These are phyloP conservation scores for Silene latifolia DNA, from an alignment of 148 eudicot species.

Conservation along the genomic window DNA sequence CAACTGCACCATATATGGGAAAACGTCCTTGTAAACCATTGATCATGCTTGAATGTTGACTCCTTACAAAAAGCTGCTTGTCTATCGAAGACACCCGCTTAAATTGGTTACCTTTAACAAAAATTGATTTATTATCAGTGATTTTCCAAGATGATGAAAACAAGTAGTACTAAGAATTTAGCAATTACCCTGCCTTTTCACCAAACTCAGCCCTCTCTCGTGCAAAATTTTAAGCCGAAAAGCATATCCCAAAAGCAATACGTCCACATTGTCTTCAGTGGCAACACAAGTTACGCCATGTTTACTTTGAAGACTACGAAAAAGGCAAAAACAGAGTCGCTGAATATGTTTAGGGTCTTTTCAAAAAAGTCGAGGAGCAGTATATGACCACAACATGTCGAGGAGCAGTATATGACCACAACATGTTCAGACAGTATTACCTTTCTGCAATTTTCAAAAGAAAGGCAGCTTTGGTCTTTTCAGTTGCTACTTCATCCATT, in stretches of 20 bases:
- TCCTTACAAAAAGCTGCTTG: conserved; percentile 49
- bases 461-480: conserved; percentile 92
- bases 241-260: conserved; percentile 81
- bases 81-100: conserved; percentile 69
- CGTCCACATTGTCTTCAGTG: conserved; percentile 72
- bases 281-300: conserved; percentile 61
- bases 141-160: conserved; percentile 9
- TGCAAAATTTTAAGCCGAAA: conserved; percentile 89
- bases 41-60: conserved; percentile 92
- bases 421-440: conserved; percentile 33
- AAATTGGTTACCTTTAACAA: conserved; percentile 44
- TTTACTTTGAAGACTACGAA: conserved; percentile 59
- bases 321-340: neutral
- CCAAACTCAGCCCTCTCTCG: conserved; percentile 74
- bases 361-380: neutral
- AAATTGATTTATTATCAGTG: neutral
- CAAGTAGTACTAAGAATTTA: neutral
- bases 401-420: conserved; percentile 6
- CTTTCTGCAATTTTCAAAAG: conserved; percentile 89
- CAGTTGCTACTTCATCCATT: conserved; percentile 78
- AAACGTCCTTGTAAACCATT: conserved; percentile 88
- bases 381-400: neutral
- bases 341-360: neutral
- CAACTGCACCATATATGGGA: conserved; percentile 76
- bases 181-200: conserved; percentile 51